Percentiles rank a stretch among this genome's conserved stretches.
Conservation (phyloP, 1,139 yeast species). For the Torulaspora globosa region DNA sequence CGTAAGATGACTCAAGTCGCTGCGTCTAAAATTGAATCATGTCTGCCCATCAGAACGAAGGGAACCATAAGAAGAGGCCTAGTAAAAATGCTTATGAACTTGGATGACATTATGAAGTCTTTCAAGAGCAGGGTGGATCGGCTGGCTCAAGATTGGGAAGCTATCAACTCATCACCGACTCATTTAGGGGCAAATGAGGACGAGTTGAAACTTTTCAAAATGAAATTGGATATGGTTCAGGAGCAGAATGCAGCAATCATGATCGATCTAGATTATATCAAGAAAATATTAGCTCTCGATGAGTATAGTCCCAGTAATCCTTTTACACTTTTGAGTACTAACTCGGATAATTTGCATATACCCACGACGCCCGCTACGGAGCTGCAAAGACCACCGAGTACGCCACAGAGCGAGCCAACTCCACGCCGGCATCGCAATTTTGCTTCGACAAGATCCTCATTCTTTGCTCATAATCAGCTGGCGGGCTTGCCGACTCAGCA, state of each 20-base stretch:
- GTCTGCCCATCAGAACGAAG: neutral
- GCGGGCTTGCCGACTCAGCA: conserved; percentile 5
- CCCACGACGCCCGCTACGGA: conserved; percentile 2
- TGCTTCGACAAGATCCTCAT: conserved; percentile 2
- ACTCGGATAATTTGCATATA: conserved; percentile 7
- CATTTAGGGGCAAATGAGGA: conserved; percentile 13
- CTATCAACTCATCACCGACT: conserved; percentile 10
- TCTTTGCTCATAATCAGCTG: conserved; percentile 1
- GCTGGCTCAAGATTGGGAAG: conserved; percentile 22
- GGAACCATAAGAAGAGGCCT: neutral
- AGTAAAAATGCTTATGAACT: conserved; percentile 8
- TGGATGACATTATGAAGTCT: conserved; percentile 9
- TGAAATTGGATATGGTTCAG: conserved; percentile 21
- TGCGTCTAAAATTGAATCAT: neutral
- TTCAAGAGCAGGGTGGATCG: conserved; percentile 11
- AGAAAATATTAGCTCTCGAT: conserved; percentile 11
- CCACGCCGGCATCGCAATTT: conserved; percentile 6
- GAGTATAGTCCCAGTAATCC: conserved; percentile 16
- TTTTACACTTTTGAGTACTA: conserved; percentile 12
- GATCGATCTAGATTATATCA: conserved; percentile 21
- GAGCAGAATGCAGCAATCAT: conserved; percentile 25
- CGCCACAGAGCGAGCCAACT: conserved; percentile 15
- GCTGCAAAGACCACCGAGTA: conserved; percentile 14
- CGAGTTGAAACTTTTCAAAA: conserved; percentile 17
- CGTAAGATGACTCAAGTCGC: conserved; percentile 5